Evolutionary conservation across 768 basidiomycete genomes (phyloP), one percentile per base, ranked within the genome.

Genomic region (Russula earlei): DNA sequence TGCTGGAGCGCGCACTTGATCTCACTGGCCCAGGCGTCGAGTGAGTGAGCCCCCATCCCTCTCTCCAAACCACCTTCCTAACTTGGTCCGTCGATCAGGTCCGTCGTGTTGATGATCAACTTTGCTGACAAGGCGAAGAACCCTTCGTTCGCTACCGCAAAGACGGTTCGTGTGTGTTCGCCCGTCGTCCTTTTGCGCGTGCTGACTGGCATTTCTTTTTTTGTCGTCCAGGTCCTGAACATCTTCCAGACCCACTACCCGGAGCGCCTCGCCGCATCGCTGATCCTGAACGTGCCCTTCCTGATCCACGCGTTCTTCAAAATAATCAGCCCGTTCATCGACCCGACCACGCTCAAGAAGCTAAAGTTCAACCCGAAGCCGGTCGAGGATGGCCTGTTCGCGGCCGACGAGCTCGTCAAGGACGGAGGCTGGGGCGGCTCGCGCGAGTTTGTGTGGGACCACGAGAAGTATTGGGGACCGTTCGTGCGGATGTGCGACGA

Each of bases 171-270:
- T 27, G 11, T n/a, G n/a, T n/a, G n/a, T n/a, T n/a, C n/a, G n/a
- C n/a, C n/a, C n/a, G n/a, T n/a, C n/a, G n/a, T n/a, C n/a, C n/a
- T n/a, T n/a, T n/a, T 11, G 12, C 31, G 33, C 8, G 19, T 54
- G 29, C 36, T 54, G 31, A 45, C 40, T 12, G 3, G 25, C 24
- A 7, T 29, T 20, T 20, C 7, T 40, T 36, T 15, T 33, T 19
- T 9, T 45, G 31, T 24, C 53, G 36, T n/a, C 12, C 43, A 68
- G 66, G 65, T 68, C 25, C 53, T 70, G 3, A 63, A 75, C 67
- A 85, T 89, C 62, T 74, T 91, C 14, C 89, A 91, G 64, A 77
- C 81, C 22, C 88, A 92, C 66, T 92, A 91, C 63, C 90, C 90
- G 0, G 92, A 95, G 67, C 82, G 92, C 4, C 81, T 95, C 33